Evolutionary conservation across 768 basidiomycete genomes (phyloP), one percentile per base, ranked within the genome.

Genomic region (Suillus ampliporus): DNA sequence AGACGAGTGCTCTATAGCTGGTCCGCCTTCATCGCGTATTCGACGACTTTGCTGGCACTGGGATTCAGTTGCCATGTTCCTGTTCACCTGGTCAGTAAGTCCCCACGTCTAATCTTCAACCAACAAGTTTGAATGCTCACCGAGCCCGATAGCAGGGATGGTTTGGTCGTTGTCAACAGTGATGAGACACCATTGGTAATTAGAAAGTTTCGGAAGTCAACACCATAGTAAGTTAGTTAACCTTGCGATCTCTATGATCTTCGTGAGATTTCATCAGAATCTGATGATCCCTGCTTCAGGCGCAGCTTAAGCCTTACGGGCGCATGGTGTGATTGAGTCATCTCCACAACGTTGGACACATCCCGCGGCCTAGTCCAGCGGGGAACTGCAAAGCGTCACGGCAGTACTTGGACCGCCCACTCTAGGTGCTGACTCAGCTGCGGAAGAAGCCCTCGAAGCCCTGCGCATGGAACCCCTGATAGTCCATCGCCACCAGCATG

Each of bases 11-110:
- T 51, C 23, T 72, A 23, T 61, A 82, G 81, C 79, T 94, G 94
- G 15, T 92, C 93, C 60, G 85, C 84, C 64, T 88, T 89, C 65
- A 96, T 75, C 1, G 92, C 93, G 67, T 84, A 83, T 60, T 83
- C 81, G 35, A 96, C 94, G 40, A 91, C 92, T 65, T 93, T 26
- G 21, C 48, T 50, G 26, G 26, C 87, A 53, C 89, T 88, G 5
- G 89, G 81, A 65, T 86, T 83, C 41, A 89, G 86, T 74, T 91
- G 88, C 91, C 91, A 94, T 17, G 94, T 94, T 19, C 92, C 91
- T 89, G 66, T n/a, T n/a, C n/a, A n/a, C n/a, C n/a, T n/a, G 17
- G n/a, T 21, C 21, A 14, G 2, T 56, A n/a, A 17, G 35, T 4
- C 13, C 17, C 19, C 4, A 34, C 14, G 19, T 60, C 23, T 53